Evolutionary conservation across 2,329 filamentous ascomycete genomes (phyloP).

Genomic region (Plenodomus tracheiphilus): DNA sequence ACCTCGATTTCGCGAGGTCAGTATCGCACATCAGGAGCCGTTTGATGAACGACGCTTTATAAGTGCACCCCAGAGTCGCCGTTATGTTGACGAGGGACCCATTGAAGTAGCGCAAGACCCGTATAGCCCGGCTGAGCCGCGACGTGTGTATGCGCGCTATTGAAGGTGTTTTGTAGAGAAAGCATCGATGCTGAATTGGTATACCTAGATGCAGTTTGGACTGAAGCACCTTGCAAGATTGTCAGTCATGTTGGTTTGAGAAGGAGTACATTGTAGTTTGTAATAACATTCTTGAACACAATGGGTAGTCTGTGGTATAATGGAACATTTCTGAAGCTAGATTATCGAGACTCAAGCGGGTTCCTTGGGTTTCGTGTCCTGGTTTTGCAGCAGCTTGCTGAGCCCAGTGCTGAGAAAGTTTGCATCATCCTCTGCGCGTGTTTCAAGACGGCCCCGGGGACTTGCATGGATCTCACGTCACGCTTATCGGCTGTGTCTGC

Average conservation of each 20-base stretch:
- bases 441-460: no score
- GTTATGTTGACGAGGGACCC: conserved; percentile 48
- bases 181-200: not conserved
- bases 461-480: not conserved
- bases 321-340: not conserved
- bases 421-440: not conserved
- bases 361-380: conserved; percentile 3
- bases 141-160: conserved; percentile 43
- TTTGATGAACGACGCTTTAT: conserved; percentile 39
- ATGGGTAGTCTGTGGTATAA: not conserved
- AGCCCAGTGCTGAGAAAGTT: not conserved
- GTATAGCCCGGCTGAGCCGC: conserved; percentile 30
- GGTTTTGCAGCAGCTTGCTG: not conserved
- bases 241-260: no score
- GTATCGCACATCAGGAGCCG: conserved; percentile 44
- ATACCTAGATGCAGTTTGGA: not conserved
- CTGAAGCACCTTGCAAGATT: not conserved
- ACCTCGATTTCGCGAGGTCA: conserved; percentile 46
- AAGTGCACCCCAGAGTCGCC: conserved; percentile 34
- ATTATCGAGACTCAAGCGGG: no score
- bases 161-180: conserved; percentile 6
- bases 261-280: no score
- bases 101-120: conserved; percentile 33
- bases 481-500: not conserved
- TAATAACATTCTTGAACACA: no score